Base-by-base conservation (phyloP, 2,329 filamentous ascomycete species). In the Cercospora berteroae region DNA sequence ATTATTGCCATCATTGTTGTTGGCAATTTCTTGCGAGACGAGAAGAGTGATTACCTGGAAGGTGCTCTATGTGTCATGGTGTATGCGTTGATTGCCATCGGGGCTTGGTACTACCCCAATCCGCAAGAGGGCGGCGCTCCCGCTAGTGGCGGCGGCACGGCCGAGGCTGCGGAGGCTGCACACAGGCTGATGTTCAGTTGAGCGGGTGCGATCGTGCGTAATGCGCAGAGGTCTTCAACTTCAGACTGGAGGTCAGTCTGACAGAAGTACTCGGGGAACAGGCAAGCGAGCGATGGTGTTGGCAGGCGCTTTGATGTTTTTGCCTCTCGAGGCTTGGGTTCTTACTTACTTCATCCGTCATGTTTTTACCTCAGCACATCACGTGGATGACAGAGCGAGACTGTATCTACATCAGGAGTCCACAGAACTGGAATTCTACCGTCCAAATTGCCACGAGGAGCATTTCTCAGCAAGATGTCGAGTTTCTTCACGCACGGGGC, bases 11-110 rank as follows among this genome's bases (percentile, higher is more conserved):
- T 97, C 73, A 83, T 97, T 50, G 75, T 75, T 57, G 74, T 75
- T 60, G 70, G 93, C 1, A 92, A 93, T 69, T 96, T 97, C 80
- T 81, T 97, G 64, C 85, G 93, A 60, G 94, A 97, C 76, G 89
- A 92, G 72, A 94, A 95, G 83, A 92, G 89, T 69, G 96, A 97
- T 76, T 97, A 96, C 75, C 85, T 97, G 4, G 94, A 97, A 78
- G 94, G 94, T 2, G 86, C 88, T 25, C 84, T 97, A 18, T 92
- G 92, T 71, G 87, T 97, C 18, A 85, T 91, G 62, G 84, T 88
- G 10, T 89, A 90, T 74, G 75, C 88, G 33, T 86, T 89, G 72
- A 87, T 90, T 70, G 87, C 87, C 1, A 81, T 89, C 50, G 82
- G 82, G 20, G 85, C 87, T 0, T 89, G 83, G 80, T 89, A 85